Evolutionary conservation across 2,329 filamentous ascomycete genomes (phyloP).

Genomic region (Colletotrichum ledebouriae): DNA sequence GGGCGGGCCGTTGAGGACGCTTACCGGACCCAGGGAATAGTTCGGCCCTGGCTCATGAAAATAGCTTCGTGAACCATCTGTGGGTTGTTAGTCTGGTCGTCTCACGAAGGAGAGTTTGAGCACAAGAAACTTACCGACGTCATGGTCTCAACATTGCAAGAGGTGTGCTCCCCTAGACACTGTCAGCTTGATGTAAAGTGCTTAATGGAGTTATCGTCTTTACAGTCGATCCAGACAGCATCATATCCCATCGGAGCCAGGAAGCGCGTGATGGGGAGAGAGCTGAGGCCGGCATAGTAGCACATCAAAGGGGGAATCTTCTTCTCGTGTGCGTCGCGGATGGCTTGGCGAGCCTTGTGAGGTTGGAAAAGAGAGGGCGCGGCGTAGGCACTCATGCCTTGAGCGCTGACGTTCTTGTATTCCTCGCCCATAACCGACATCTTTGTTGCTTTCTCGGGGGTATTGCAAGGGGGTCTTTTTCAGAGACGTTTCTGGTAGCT

Average conservation of each 20-base stretch:
- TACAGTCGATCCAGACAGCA: conserved; percentile 59
- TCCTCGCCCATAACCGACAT: conserved; percentile 39
- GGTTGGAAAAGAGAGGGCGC: conserved; percentile 62
- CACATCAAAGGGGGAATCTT: conserved; percentile 60
- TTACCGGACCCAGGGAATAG: conserved; percentile 58
- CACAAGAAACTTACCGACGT: conserved; percentile 47
- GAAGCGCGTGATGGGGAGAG: conserved; percentile 55
- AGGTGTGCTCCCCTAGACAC: conserved; percentile 55
- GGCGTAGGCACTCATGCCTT: conserved; percentile 56
- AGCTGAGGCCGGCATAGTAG: conserved; percentile 57
- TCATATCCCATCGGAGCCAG: conserved; percentile 60
- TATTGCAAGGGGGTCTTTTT: too few relatives aligned
- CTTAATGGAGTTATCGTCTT: too few relatives aligned
- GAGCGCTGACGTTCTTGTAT: conserved; percentile 36
- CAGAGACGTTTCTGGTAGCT: neutral
- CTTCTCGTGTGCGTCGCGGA: conserved; percentile 60
- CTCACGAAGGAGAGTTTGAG: neutral
- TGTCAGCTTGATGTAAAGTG: too few relatives aligned
- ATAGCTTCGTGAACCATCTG: conserved; percentile 60
- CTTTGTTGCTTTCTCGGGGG: neutral
- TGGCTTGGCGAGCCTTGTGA: conserved; percentile 58
- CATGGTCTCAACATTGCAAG: conserved; percentile 64
- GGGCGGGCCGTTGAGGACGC: neutral
- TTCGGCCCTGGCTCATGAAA: conserved; percentile 60
- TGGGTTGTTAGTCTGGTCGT: conserved; percentile 23